Base-by-base conservation (phyloP, 139 green algal genomes). In the Chlorella sp. region DNA sequence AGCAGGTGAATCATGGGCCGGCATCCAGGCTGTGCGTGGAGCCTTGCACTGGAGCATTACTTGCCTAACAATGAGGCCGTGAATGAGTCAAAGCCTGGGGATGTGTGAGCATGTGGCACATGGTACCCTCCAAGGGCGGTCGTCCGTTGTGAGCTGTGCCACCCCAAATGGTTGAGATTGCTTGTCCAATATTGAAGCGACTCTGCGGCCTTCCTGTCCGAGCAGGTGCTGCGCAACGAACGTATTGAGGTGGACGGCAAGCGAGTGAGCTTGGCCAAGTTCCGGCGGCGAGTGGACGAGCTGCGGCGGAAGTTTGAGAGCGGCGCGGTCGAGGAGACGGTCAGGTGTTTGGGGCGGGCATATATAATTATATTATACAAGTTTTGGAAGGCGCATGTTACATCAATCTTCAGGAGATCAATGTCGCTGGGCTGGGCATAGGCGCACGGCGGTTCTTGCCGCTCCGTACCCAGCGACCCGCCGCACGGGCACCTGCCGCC, bases 251-350 rank as follows among this genome's bases (percentile, higher is more conserved):
- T 75, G 30, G 79, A 90, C 69, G 80, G 79, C 80, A 86, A 86
- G 86, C 37, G 21, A 21, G 39, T 28, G 0, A 53, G 30, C 40
- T 32, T 37, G 30, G 69, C 69, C 39, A 32, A 32, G 14, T 37
- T 85, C n/a, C 42, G 37, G 12, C 42, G 57, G n/a, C 75, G 42
- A 42, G 21, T 91, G 53, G 39, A 83, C 15, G 77, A 81, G 39
- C 39, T 64, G 79, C 40, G 66, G 39, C 34, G 66, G 79, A 73
- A 60, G 88, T 91, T 75, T 83, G 80, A 91, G 77, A 79, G 39
- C 22, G 88, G 88, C 14, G 79, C 85, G 0, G 85, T 80, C 53
- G 88, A 91, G 7, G 61, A 84, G 61, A 57, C 64, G 0, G 39
- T 57, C 26, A 61, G 81, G 84, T 88, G 68, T 19, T 66, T 14